These are phyloP conservation scores for Gardenia jasminoides DNA, from an alignment of 257 asterid genomes.

Conservation along the genomic window DNA sequence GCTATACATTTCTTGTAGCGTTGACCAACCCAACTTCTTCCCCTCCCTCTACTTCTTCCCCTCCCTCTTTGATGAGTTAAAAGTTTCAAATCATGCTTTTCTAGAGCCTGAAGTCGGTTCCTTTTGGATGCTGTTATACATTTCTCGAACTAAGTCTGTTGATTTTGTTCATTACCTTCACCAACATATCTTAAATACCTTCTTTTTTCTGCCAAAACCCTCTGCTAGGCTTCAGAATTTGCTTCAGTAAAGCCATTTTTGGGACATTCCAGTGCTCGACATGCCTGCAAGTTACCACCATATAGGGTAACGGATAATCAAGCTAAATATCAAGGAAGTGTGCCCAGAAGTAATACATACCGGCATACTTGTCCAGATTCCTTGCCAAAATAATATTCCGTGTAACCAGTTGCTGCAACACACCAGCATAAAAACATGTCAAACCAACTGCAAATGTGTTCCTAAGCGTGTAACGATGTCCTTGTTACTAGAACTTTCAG, in stretches of 20 bases:
- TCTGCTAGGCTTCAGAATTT: slow-evolving; percentile 66
- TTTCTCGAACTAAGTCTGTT: not conserved
- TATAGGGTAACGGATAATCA: not conserved
- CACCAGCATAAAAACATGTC: not conserved
- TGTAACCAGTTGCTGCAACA: slow-evolving; percentile 91
- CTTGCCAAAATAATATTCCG: slow-evolving; percentile 76
- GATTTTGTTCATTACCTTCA: slow-evolving; percentile 4
- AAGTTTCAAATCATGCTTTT: no score
- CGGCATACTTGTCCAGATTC: slow-evolving; percentile 82
- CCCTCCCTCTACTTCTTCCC: no score
- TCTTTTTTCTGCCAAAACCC: slow-evolving; percentile 11
- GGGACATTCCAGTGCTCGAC: slow-evolving; percentile 98
- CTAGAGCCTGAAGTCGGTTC: not conserved
- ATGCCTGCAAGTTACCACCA: slow-evolving; percentile 48
- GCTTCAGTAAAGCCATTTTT: slow-evolving; percentile 86
- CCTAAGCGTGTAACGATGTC: not conserved
- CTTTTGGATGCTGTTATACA: no score
- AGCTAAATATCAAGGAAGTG: not conserved
- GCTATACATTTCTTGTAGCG: not conserved
- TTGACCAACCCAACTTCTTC: no score
- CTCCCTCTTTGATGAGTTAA: no score
- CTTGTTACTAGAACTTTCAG: not conserved
- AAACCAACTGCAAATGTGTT: not conserved
- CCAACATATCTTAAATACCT: not conserved
- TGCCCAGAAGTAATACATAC: slow-evolving; percentile 24